Conservation (phyloP, 257 asterid genomes). For the Coffea canephora region DNA sequence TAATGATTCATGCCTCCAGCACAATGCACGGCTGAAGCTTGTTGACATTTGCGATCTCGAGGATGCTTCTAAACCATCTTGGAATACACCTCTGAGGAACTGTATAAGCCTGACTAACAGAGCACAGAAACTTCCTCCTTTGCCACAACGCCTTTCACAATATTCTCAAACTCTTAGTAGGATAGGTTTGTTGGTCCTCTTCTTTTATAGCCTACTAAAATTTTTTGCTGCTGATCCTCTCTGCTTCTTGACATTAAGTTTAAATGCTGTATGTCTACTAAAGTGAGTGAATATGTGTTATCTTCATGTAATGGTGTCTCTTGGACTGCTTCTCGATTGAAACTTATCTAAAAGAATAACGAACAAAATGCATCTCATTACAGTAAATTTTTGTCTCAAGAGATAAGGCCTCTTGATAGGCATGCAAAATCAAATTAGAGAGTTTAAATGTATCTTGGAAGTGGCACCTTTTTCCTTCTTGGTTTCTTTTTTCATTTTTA, state of each 20-base stretch:
- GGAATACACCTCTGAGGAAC: conserved; percentile 58
- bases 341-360: not conserved
- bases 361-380: not conserved
- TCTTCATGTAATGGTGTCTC: not conserved
- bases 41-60: conserved; percentile 56
- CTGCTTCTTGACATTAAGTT: not conserved
- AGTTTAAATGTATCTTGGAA: not conserved
- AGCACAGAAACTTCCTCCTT: conserved; percentile 51
- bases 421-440: not conserved
- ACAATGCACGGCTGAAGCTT: conserved; percentile 47
- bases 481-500: not conserved
- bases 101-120: conserved; percentile 36
- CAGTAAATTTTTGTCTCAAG: not conserved
- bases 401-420: not conserved
- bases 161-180: conserved; percentile 55
- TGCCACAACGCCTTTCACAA: conserved; percentile 81
- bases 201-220: not conserved
- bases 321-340: not conserved
- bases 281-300: not conserved
- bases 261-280: not conserved
- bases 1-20: conserved; percentile 56
- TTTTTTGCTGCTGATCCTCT: not conserved
- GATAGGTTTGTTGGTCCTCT: conserved; percentile 46
- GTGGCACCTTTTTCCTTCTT: not conserved
- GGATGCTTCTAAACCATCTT: conserved; percentile 50